Evolutionary conservation across 1,139 yeast genomes (phyloP).

Genomic region (Lizanozyma gosingica): DNA sequence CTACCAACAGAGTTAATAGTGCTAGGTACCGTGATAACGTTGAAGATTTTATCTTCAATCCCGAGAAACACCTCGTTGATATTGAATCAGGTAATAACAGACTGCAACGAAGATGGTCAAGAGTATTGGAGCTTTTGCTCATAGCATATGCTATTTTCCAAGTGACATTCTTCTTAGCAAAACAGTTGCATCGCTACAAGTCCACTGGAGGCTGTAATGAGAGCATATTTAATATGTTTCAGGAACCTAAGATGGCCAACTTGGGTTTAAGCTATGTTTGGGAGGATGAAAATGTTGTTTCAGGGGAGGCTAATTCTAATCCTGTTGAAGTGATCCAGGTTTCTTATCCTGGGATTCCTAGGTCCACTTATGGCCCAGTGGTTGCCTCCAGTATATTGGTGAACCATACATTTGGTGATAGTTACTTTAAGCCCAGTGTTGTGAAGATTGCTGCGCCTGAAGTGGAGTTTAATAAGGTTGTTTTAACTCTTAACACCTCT

Average conservation of each 20-base stretch:
- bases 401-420: conserved; percentile 27
- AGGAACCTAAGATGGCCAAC: not conserved
- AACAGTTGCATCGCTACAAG: not conserved
- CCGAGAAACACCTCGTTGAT: not conserved
- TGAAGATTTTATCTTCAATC: too few relatives aligned
- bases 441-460: conserved; percentile 15
- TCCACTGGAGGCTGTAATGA: not conserved
- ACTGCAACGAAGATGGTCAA: not conserved
- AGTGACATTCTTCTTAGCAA: not conserved
- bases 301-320: not conserved
- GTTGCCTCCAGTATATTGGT: conserved; percentile 18
- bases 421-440: conserved; percentile 28
- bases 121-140: not conserved
- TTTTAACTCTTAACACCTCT: conserved; percentile 47
- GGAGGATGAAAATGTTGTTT: not conserved
- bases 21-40: too few relatives aligned
- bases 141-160: not conserved
- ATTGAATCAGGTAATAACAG: not conserved
- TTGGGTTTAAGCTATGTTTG: not conserved
- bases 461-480: conserved; percentile 48
- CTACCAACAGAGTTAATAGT: not conserved
- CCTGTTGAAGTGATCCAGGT: conserved; percentile 17
- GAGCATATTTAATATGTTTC: not conserved
- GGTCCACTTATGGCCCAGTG: conserved; percentile 19
- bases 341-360: conserved; percentile 20